These are phyloP conservation scores for Vanderwaltozyma tropicalis DNA, from an alignment of 805 yeast genomes.

Conservation along the genomic window DNA sequence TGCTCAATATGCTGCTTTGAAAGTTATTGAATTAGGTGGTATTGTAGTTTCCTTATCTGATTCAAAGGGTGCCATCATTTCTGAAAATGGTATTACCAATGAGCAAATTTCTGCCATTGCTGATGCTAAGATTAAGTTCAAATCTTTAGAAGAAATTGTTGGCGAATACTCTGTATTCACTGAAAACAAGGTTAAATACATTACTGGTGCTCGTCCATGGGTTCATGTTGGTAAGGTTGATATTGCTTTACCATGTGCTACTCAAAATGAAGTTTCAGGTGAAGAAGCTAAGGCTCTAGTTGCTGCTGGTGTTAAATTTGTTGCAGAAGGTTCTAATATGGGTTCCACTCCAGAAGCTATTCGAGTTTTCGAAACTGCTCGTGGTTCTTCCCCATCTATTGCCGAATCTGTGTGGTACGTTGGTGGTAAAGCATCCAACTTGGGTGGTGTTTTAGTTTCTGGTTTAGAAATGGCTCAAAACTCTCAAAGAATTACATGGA, in stretches of 20 bases:
- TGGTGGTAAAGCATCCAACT: slow-evolving; percentile 98
- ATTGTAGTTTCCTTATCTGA: slow-evolving; percentile 89
- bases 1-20: slow-evolving; percentile 97
- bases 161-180: slow-evolving; percentile 49
- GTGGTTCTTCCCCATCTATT: slow-evolving; percentile 35
- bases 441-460: slow-evolving; percentile 99
- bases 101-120: slow-evolving; percentile 69
- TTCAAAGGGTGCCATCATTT: slow-evolving; percentile 81
- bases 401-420: slow-evolving; percentile 82
- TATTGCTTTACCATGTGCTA: slow-evolving; percentile 95
- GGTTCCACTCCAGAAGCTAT: slow-evolving; percentile 98
- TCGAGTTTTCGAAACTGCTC: slow-evolving; percentile 80
- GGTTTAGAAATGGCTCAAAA: slow-evolving; percentile 99
- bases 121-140: slow-evolving; percentile 71
- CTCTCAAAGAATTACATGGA: slow-evolving; percentile 89
- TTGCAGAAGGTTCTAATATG: slow-evolving; percentile 99
- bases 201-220: slow-evolving; percentile 97
- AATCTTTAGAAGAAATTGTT: slow-evolving; percentile 59
- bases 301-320: slow-evolving; percentile 81
- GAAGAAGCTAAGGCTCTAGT: slow-evolving; percentile 93
- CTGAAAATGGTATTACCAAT: slow-evolving; percentile 70
- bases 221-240: slow-evolving; percentile 81
- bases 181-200: slow-evolving; percentile 56
- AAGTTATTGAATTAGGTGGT: slow-evolving; percentile 95
- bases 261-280: slow-evolving; percentile 95